phyloP scores from a whole-genome alignment of 495 filamentous ascomycete species.

The Penicillium subrubescens region DNA sequence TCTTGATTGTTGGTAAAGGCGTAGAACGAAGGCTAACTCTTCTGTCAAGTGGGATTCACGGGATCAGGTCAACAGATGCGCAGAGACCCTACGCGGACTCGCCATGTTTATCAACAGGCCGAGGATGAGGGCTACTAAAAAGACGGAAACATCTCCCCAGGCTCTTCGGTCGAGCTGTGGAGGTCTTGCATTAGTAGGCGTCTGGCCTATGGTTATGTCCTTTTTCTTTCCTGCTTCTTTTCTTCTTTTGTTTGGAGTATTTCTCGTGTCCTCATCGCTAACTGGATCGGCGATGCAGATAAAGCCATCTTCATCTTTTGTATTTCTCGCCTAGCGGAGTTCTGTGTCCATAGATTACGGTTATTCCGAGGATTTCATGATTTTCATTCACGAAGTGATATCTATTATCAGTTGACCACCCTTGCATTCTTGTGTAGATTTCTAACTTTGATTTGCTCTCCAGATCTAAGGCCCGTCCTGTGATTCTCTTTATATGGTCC shows the following conservation, averaged over 20 bases:
- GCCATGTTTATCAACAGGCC: conserved; percentile 82
- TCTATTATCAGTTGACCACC: neutral
- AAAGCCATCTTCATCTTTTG: conserved; percentile 17
- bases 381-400: conserved; percentile 3
- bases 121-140: conserved; percentile 66
- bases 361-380: conserved; percentile 9
- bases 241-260: conserved; percentile 18
- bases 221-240: conserved; percentile 17
- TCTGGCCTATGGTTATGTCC: conserved; percentile 14
- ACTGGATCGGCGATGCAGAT: conserved; percentile 39
- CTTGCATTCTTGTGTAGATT: neutral
- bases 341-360: conserved; percentile 19
- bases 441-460: neutral
- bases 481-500: neutral
- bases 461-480: neutral
- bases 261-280: conserved; percentile 34
- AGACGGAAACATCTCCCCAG: neutral
- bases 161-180: neutral
- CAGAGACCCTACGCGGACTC: conserved; percentile 79
- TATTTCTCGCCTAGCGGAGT: conserved; percentile 13
- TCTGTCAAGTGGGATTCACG: conserved; percentile 80
- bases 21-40: neutral
- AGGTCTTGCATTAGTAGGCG: conserved; percentile 2
- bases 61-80: conserved; percentile 94
- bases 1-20: conserved; percentile 1